Evolutionary conservation across 306 rosid genomes (phyloP).

Genomic region (Malus orientalis): DNA sequence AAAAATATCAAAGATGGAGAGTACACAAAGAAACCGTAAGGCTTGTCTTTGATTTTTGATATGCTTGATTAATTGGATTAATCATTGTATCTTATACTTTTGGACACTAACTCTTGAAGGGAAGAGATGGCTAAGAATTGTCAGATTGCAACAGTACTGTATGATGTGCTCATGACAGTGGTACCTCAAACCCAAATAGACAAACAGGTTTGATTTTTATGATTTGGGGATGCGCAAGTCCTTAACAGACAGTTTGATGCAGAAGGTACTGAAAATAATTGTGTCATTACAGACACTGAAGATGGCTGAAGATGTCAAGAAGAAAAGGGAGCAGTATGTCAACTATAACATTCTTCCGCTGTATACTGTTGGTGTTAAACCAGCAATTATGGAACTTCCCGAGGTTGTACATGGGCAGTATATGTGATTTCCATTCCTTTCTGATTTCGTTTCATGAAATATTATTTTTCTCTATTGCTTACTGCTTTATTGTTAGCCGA

Average conservation of each 20-base stretch:
- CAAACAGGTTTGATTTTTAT: constrained; percentile 40
- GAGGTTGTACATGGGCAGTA: constrained; percentile 45
- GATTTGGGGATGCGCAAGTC: constrained; percentile 8
- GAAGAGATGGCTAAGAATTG: constrained; percentile 82
- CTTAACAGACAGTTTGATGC: constrained; percentile 2
- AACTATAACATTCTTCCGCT: constrained; percentile 89
- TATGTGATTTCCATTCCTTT: background rate
- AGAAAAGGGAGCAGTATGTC: constrained; percentile 51
- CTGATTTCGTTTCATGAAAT: background rate
- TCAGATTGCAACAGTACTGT: constrained; percentile 75
- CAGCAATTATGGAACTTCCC: constrained; percentile 79
- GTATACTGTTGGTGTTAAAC: constrained; percentile 76
- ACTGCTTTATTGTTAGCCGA: background rate
- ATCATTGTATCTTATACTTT: background rate
- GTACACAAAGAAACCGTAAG: constrained; percentile 71
- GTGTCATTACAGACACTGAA: constrained; percentile 47
- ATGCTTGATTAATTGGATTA: constrained; percentile 9
- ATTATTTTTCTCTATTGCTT: background rate
- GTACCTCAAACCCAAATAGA: constrained; percentile 31
- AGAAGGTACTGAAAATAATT: constrained; percentile 8
- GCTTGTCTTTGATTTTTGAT: constrained; percentile 25
- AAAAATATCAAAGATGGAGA: constrained; percentile 52
- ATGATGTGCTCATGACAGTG: constrained; percentile 66
- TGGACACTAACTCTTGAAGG: constrained; percentile 38
- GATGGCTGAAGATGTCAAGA: constrained; percentile 59